These are phyloP conservation scores for Stropharia rugosoannulata DNA, from an alignment of 768 basidiomycete genomes.

Conservation along the genomic window DNA sequence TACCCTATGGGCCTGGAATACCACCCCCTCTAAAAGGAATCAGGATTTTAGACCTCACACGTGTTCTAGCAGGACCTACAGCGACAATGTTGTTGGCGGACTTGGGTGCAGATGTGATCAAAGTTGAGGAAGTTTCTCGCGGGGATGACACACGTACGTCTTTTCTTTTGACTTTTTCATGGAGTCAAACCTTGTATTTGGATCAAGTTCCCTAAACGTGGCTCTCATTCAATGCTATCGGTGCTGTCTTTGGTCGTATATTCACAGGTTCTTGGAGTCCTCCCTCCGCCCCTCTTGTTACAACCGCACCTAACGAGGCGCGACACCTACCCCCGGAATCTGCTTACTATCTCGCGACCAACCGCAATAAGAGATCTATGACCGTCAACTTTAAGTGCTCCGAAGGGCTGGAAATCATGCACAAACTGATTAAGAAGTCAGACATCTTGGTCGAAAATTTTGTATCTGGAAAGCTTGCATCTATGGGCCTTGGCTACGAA, in stretches of 20 bases:
- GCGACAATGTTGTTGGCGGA: slow-evolving; percentile 95
- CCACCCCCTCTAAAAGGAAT: slow-evolving; percentile 79
- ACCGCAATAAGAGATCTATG: slow-evolving; percentile 87
- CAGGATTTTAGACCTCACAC: slow-evolving; percentile 84
- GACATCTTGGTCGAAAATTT: slow-evolving; percentile 93
- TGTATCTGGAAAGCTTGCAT: slow-evolving; percentile 79
- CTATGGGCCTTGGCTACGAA: slow-evolving; percentile 85
- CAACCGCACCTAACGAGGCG: slow-evolving; percentile 49
- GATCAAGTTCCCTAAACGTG: not conserved
- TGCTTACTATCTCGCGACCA: slow-evolving; percentile 88
- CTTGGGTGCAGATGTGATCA: slow-evolving; percentile 90
- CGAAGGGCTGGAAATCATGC: slow-evolving; percentile 75
- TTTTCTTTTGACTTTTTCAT: not conserved
- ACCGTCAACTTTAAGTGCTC: slow-evolving; percentile 85
- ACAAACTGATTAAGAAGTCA: slow-evolving; percentile 65
- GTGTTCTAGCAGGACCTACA: slow-evolving; percentile 89
- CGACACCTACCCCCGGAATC: slow-evolving; percentile 82
- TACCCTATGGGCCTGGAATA: slow-evolving; percentile 51
- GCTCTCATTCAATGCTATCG: not conserved
- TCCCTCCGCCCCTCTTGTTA: slow-evolving; percentile 51
- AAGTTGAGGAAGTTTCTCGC: slow-evolving; percentile 75
- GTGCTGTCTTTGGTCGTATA: slow-evolving; percentile 1
- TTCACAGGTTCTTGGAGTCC: slow-evolving; percentile 63
- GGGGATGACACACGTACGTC: slow-evolving; percentile 88
- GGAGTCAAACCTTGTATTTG: not conserved